Evolutionary conservation across 495 filamentous ascomycete genomes (phyloP).

Genomic region (Oleoguttula mirabilis): DNA sequence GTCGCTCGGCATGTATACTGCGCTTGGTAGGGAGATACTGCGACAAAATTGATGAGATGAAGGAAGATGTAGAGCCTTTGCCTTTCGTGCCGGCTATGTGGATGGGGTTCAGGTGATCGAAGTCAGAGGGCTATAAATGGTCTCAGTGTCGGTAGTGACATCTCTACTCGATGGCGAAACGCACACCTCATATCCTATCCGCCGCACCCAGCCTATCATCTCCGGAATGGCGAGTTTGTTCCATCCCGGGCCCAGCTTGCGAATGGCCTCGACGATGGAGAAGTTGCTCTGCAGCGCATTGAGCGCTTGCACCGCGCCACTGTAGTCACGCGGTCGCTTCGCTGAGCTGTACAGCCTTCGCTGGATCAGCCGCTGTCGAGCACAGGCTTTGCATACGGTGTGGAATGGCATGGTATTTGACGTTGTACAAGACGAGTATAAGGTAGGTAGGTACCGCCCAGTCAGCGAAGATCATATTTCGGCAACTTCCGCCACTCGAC

Average conservation of each 20-base stretch:
- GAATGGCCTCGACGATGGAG: slow-evolving; percentile 60
- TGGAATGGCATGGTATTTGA: too few relatives aligned
- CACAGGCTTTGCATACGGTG: too few relatives aligned
- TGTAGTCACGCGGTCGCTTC: slow-evolving; percentile 26
- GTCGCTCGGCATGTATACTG: slow-evolving; percentile 24
- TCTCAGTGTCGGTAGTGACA: neutral
- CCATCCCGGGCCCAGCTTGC: slow-evolving; percentile 52
- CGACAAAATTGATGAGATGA: slow-evolving; percentile 48
- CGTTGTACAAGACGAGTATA: too few relatives aligned
- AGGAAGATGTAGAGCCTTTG: slow-evolving; percentile 72
- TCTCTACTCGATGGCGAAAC: neutral
- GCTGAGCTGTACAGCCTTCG: slow-evolving; percentile 7
- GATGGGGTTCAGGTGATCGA: slow-evolving; percentile 60
- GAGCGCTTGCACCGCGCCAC: slow-evolving; percentile 71
- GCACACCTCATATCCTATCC: slow-evolving; percentile 67
- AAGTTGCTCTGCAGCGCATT: slow-evolving; percentile 87
- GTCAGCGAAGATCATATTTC: too few relatives aligned
- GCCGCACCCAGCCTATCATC: slow-evolving; percentile 62
- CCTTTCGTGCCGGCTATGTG: slow-evolving; percentile 92
- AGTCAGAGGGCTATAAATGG: slow-evolving; percentile 51
- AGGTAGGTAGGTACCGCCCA: too few relatives aligned
- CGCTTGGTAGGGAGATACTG: slow-evolving; percentile 38
- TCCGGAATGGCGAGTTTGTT: slow-evolving; percentile 60
- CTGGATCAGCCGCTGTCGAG: too few relatives aligned
- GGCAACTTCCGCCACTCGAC: too few relatives aligned